Percentiles rank a stretch among this genome's conserved stretches.
Conservation (phyloP, 805 yeast genomes). For the Candida verbasci region DNA sequence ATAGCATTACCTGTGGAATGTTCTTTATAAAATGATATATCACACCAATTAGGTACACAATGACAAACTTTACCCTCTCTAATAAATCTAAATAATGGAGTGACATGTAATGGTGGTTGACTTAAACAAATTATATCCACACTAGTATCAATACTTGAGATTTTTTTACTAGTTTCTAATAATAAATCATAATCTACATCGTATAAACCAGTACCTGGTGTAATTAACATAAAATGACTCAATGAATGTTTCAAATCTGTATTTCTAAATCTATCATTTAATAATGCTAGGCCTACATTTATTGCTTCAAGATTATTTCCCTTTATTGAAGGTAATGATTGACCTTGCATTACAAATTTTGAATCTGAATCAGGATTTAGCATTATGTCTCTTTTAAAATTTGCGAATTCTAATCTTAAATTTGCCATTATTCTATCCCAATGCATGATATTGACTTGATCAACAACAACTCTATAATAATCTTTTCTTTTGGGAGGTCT, state of each 20-base stretch:
- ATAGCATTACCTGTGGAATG: slow-evolving; percentile 24
- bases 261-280: slow-evolving; percentile 73
- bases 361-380: slow-evolving; percentile 24
- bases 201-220: slow-evolving; percentile 91
- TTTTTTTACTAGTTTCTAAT: slow-evolving; percentile 67
- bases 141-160: slow-evolving; percentile 77
- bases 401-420: slow-evolving; percentile 77
- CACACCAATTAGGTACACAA: slow-evolving; percentile 94
- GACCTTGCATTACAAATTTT: slow-evolving; percentile 47
- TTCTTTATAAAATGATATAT: slow-evolving; percentile 85
- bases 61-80: slow-evolving; percentile 50
- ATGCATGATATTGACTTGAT: slow-evolving; percentile 80
- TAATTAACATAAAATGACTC: slow-evolving; percentile 80
- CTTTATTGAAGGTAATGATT: slow-evolving; percentile 79
- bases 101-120: slow-evolving; percentile 87
- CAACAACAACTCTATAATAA: slow-evolving; percentile 90
- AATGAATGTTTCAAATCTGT: slow-evolving; percentile 86
- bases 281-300: slow-evolving; percentile 73
- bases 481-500: slow-evolving; percentile 64
- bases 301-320: slow-evolving; percentile 88
- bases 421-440: slow-evolving; percentile 94
- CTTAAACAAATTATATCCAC: slow-evolving; percentile 85
- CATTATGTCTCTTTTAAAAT: slow-evolving; percentile 71
- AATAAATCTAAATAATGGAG: slow-evolving; percentile 78
- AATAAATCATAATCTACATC: slow-evolving; percentile 84